Evolutionary conservation across 2,329 filamentous ascomycete genomes (phyloP).

Genomic region (Cryphonectria nitschkei): DNA sequence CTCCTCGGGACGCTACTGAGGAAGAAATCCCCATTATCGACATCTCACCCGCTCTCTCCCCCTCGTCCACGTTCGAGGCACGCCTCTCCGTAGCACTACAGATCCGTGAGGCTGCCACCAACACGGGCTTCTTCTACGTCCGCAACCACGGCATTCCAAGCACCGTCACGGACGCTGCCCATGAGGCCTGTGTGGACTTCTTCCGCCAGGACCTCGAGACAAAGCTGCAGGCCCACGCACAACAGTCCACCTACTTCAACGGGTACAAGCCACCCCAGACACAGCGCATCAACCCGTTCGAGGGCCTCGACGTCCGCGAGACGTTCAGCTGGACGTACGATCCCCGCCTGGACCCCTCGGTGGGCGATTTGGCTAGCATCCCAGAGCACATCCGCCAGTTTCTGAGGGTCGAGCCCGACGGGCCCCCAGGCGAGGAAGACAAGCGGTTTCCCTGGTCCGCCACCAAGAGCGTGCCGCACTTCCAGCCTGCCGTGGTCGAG

Average conservation of each 20-base stretch:
- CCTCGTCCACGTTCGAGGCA: slow-evolving; percentile 3
- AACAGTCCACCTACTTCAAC: slow-evolving; percentile 48
- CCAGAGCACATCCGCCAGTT: slow-evolving; percentile 47
- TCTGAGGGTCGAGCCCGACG: slow-evolving; percentile 46
- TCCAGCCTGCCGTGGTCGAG: slow-evolving; percentile 49
- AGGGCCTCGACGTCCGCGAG: slow-evolving; percentile 56
- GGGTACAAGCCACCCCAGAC: slow-evolving; percentile 50
- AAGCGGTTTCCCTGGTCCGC: slow-evolving; percentile 54
- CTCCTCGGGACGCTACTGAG: slow-evolving; percentile 42
- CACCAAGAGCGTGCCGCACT: slow-evolving; percentile 51
- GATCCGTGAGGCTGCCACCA: slow-evolving; percentile 47
- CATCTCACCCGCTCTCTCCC: slow-evolving; percentile 45
- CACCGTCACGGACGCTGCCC: slow-evolving; percentile 36
- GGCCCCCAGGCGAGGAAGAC: neutral
- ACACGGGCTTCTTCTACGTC: slow-evolving; percentile 61
- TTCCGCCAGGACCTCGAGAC: slow-evolving; percentile 50
- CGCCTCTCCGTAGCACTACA: slow-evolving; percentile 30
- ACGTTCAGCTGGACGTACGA: slow-evolving; percentile 57
- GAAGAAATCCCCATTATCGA: slow-evolving; percentile 60
- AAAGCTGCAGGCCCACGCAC: slow-evolving; percentile 45
- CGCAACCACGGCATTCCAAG: slow-evolving; percentile 51
- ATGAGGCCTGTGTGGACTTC: slow-evolving; percentile 45
- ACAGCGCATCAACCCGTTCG: slow-evolving; percentile 53
- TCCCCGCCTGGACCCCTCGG: slow-evolving; percentile 53
- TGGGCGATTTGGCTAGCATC: slow-evolving; percentile 44